These are phyloP conservation scores for Ogataea paradorogensis DNA, from an alignment of 805 yeast species.

Conservation along the genomic window DNA sequence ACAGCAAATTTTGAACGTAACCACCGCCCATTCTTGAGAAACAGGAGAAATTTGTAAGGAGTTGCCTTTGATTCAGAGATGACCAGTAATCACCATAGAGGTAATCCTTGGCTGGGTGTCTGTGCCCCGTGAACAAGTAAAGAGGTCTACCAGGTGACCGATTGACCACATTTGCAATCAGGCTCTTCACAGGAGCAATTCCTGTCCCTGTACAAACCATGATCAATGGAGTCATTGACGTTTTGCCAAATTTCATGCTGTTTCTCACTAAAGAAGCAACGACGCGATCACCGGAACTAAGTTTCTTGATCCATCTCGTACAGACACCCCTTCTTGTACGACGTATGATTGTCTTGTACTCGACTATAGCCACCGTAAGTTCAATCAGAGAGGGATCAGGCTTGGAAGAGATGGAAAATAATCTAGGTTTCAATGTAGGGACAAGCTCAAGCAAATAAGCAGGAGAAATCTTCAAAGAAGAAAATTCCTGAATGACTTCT, in stretches of 20 bases:
- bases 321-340: slow-evolving; percentile 79
- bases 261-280: slow-evolving; percentile 51
- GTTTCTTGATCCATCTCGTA: slow-evolving; percentile 64
- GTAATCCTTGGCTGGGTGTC: slow-evolving; percentile 64
- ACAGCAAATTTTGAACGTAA: slow-evolving; percentile 79
- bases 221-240: slow-evolving; percentile 46
- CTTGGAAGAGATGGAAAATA: slow-evolving; percentile 78
- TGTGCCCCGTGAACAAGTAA: slow-evolving; percentile 71
- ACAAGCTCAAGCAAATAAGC: slow-evolving; percentile 73
- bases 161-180: slow-evolving; percentile 44
- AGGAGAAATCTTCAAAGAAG: slow-evolving; percentile 69
- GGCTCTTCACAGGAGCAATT: slow-evolving; percentile 83
- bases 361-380: slow-evolving; percentile 78
- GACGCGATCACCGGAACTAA: slow-evolving; percentile 48
- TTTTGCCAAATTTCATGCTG: slow-evolving; percentile 34
- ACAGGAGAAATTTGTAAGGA: slow-evolving; percentile 41
- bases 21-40: slow-evolving; percentile 52
- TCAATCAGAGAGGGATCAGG: slow-evolving; percentile 47
- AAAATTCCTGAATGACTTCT: slow-evolving; percentile 82
- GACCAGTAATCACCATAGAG: slow-evolving; percentile 59
- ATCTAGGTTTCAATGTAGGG: slow-evolving; percentile 76
- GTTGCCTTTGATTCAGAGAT: slow-evolving; percentile 30
- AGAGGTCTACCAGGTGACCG: slow-evolving; percentile 32
- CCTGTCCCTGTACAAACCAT: slow-evolving; percentile 96
- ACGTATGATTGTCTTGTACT: slow-evolving; percentile 77